A percentile compares a stretch with the other conserved stretches of the same genome.
These are phyloP conservation scores for Tetrapisispora pingtungensis DNA, from an alignment of 805 yeast species.

Conservation along the genomic window DNA sequence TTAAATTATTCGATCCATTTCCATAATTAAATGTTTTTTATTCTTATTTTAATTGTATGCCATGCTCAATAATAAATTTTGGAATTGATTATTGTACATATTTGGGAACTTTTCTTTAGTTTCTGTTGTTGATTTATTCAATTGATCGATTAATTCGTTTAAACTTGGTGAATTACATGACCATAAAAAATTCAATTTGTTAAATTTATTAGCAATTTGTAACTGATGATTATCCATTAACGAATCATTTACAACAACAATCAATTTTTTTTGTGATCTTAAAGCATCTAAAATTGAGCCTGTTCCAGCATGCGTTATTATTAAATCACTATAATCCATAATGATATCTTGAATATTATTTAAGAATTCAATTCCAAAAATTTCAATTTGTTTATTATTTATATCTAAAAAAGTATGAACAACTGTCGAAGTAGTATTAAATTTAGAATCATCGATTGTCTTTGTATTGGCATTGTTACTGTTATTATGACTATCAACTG, in stretches of 20 bases:
- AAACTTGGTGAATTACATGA: conserved; percentile 13
- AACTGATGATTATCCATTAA: conserved; percentile 85
- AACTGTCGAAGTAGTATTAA: background rate
- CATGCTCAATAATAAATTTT: conserved; percentile 5
- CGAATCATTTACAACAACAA: conserved; percentile 59
- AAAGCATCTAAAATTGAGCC: conserved; percentile 83
- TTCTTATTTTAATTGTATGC: background rate
- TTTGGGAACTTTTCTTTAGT: conserved; percentile 8
- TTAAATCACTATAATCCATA: conserved; percentile 37
- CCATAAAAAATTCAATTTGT: conserved; percentile 22
- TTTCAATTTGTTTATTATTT: background rate
- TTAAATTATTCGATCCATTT: too few species aligned
- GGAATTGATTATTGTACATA: conserved; percentile 11
- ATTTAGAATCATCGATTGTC: background rate
- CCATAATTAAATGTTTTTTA: too few species aligned
- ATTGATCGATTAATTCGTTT: conserved; percentile 5
- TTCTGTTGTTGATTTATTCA: conserved; percentile 6
- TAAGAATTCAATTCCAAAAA: conserved; percentile 10
- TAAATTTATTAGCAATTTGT: conserved; percentile 60
- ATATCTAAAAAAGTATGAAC: background rate
- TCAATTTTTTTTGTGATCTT: conserved; percentile 42
- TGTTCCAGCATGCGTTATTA: conserved; percentile 84
- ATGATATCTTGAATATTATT: conserved; percentile 9
- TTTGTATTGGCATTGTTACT: background rate
- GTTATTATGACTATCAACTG: background rate